Base-by-base conservation (phyloP, 441 rosid species). In the Pelargonium myrrhifolium region DNA sequence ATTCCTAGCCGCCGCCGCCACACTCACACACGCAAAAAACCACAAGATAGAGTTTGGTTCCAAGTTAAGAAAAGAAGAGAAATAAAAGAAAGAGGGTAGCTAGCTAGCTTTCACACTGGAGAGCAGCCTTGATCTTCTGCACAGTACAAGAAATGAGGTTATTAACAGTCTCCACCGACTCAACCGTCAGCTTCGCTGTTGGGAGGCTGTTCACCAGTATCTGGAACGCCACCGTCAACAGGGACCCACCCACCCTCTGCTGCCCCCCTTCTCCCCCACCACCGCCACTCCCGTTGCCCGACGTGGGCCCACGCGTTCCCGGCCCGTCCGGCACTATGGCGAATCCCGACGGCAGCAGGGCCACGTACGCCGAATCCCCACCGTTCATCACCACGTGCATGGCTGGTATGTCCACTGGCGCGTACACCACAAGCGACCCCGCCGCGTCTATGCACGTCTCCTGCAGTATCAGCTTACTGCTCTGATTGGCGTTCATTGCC, bases 381-480 rank as follows among this genome's bases (percentile, higher is more conserved):
- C 97, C 97, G 74, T 87, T 87, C 95, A 88, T 88, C 0, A 90
- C 95, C 26, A 80, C 80, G 74, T 81, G 87, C 91, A 90, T 90
- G 47, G 95, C 89, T 0, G 93, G 89, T 0, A 88, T 82, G 80
- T 90, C 99, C 67, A 94, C 98, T 3, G 99, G 99, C 37, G 98
- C 98, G 86, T 94, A 92, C 28, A 92, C 96, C 0, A 94, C 91
- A 66, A 88, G 87, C 49, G 98, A 91, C 42, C 97, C 97, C 26
- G 97, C 83, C 0, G 90, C 86, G 83, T 89, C 99, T 68, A 84
- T 87, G 85, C 93, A 88, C 1, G 96, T 89, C 83, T 94, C 99
- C 71, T 92, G 99, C 35, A 94, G 79, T 66, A 94, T 92, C 53
- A 94, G 74, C 97, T 92, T 94, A 68, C 96, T 81, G 61, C 91